These are phyloP conservation scores for Diddensiella transvaalensis DNA, from an alignment of 805 yeast genomes.

Conservation along the genomic window DNA sequence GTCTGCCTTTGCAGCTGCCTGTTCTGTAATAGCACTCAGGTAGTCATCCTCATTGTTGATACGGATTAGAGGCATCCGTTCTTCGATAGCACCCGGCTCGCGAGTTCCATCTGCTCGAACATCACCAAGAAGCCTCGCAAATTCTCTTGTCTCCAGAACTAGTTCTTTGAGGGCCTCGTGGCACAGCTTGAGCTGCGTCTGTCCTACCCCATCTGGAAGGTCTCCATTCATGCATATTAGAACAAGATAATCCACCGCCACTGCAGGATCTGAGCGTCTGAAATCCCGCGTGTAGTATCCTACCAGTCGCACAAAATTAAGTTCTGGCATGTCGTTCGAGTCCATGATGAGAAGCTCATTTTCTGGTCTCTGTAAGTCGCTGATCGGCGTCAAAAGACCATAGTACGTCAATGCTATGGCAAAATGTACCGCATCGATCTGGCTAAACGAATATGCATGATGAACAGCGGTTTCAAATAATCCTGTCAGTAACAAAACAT, in stretches of 20 bases:
- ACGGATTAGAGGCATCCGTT: slow-evolving; percentile 61
- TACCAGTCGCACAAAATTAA: slow-evolving; percentile 56
- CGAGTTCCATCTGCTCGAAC: slow-evolving; percentile 72
- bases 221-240: slow-evolving; percentile 59
- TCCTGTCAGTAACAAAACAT: slow-evolving; percentile 70
- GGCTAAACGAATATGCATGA: slow-evolving; percentile 57
- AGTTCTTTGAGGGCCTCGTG: slow-evolving; percentile 81
- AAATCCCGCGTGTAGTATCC: slow-evolving; percentile 82
- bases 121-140: slow-evolving; percentile 77
- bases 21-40: slow-evolving; percentile 69
- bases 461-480: slow-evolving; percentile 76
- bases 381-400: slow-evolving; percentile 57
- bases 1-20: slow-evolving; percentile 81
- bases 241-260: slow-evolving; percentile 85
- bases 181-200: slow-evolving; percentile 52
- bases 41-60: slow-evolving; percentile 58
- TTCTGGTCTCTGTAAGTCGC: slow-evolving; percentile 26
- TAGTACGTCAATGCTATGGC: slow-evolving; percentile 76
- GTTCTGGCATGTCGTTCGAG: slow-evolving; percentile 34
- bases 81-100: slow-evolving; percentile 79
- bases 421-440: slow-evolving; percentile 84
- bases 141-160: slow-evolving; percentile 82
- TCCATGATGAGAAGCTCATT: slow-evolving; percentile 38
- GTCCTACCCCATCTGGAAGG: slow-evolving; percentile 24
- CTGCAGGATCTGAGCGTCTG: slow-evolving; percentile 80